Evolutionary conservation across 129 eudicot species (phyloP), one percentile per base, ranked within the genome.

Genomic region (Lactuca saligna): DNA sequence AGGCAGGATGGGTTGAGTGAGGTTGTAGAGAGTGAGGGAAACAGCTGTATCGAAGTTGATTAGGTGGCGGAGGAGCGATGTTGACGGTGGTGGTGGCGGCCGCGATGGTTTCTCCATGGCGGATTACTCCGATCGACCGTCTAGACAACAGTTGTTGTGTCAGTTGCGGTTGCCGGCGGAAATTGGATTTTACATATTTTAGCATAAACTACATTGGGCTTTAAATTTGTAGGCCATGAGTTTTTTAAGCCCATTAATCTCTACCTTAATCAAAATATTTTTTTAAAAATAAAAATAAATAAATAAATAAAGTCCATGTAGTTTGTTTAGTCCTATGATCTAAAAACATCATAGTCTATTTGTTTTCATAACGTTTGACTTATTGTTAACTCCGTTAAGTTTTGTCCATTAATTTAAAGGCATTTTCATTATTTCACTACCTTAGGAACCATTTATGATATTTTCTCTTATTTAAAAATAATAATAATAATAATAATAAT

Each of bases 1-100:
- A 4, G 97, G 96, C 83, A 91, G 65, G 42, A 87, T 53, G 4
- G 92, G 84, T 73, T 76, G 72, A 62, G 79, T 68, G 35, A 85
- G 61, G 50, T 76, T 74, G 90, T 91, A 76, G 75, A 87, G 82
- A 60, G 65, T 78, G 68, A 61, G 79, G 50, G 97, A 91, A 17
- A 80, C 7, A 65, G 74, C 50, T 41, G 83, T 78, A 56, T 90
- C 97, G 75, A 83, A 10, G 57, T 50, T 25, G 44, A 72, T 39
- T 32, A 85, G 44, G 54, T 72, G 93, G 84, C 74, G 69, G 81
- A 79, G 70, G 39, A 83, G 0, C 12, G 95, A 51, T 8, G 84
- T 44, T 7, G 77, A 38, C 62, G 86, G 61, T 8, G 76, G 79
- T 33, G 68, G 66, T 46, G 84, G 80, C 0, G 60, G n/a, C 3